phyloP scores from a whole-genome alignment of 345 rosid species.

The Aegle marmelos region DNA sequence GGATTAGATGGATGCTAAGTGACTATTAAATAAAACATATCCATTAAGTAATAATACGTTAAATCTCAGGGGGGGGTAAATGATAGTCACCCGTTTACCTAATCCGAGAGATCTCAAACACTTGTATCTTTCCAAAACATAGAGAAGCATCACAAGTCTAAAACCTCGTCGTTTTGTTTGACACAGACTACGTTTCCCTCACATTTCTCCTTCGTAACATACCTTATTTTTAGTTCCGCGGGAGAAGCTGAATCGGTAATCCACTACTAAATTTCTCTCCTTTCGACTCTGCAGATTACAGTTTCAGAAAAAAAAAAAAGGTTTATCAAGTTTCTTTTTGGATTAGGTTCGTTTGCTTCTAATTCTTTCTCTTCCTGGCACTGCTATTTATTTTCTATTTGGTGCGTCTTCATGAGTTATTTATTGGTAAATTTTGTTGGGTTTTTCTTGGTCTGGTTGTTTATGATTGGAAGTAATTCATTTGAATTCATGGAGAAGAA shows the following conservation, averaged over 20 bases:
- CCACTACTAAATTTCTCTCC: neutral
- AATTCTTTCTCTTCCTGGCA: neutral
- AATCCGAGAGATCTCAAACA: neutral
- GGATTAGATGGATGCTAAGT: too few relatives aligned
- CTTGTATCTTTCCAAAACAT: fast-evolving
- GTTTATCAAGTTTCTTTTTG: neutral
- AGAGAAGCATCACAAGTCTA: neutral
- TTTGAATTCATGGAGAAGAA: neutral
- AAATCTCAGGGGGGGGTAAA: neutral
- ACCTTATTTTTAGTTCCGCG: slow-evolving; percentile 19
- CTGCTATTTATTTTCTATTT: neutral
- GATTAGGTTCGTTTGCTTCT: slow-evolving; percentile 9
- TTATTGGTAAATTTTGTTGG: neutral
- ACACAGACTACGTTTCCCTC: neutral
- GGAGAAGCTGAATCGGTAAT: slow-evolving; percentile 5
- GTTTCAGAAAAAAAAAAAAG: neutral
- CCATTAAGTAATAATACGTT: neutral
- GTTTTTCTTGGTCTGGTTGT: neutral
- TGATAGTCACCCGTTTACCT: neutral
- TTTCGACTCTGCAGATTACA: neutral
- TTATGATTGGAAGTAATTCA: neutral
- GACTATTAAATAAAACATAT: neutral
- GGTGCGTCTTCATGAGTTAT: neutral
- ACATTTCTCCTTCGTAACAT: neutral
- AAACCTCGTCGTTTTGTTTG: neutral